Evolutionary conservation across 2,329 filamentous ascomycete species (phyloP).

Genomic region (Calonectria naviculata): DNA sequence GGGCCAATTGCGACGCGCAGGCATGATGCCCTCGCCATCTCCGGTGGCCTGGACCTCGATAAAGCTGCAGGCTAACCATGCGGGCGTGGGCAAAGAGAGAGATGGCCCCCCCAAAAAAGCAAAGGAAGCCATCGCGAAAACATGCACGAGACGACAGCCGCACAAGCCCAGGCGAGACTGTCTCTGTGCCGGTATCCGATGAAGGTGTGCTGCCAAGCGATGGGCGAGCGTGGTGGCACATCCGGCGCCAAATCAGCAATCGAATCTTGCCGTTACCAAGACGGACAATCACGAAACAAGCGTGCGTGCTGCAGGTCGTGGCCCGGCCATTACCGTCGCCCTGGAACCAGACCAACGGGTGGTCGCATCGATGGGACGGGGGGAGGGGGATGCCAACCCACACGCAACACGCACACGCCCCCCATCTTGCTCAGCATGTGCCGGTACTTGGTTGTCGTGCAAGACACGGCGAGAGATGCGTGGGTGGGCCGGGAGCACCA

Average conservation of each 20-base stretch:
- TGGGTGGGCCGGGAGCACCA: conserved; percentile 22
- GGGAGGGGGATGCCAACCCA: background rate
- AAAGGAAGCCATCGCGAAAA: background rate
- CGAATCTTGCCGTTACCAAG: background rate
- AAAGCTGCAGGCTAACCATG: conserved; percentile 10
- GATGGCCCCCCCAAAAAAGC: background rate
- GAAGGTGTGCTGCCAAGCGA: conserved; percentile 37
- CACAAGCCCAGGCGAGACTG: background rate
- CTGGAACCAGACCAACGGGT: conserved; percentile 26
- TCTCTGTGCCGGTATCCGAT: conserved; percentile 37
- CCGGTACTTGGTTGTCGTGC: background rate
- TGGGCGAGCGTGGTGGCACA: conserved; percentile 21
- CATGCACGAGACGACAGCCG: background rate
- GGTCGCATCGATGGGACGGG: conserved; percentile 24
- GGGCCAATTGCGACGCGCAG: conserved; percentile 1
- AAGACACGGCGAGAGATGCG: background rate
- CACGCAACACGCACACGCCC: background rate
- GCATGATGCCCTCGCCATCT: background rate
- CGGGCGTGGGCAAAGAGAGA: background rate
- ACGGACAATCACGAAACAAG: conserved; percentile 13
- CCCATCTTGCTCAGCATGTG: background rate
- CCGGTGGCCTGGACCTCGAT: conserved; percentile 12
- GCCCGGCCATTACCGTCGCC: conserved; percentile 31
- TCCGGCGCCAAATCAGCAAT: conserved; percentile 6
- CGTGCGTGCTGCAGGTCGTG: conserved; percentile 30